Percentiles rank a stretch among this genome's conserved stretches.
Evolutionary conservation across 148 eudicot species (phyloP).

Genomic region (Persicaria tinctoria): DNA sequence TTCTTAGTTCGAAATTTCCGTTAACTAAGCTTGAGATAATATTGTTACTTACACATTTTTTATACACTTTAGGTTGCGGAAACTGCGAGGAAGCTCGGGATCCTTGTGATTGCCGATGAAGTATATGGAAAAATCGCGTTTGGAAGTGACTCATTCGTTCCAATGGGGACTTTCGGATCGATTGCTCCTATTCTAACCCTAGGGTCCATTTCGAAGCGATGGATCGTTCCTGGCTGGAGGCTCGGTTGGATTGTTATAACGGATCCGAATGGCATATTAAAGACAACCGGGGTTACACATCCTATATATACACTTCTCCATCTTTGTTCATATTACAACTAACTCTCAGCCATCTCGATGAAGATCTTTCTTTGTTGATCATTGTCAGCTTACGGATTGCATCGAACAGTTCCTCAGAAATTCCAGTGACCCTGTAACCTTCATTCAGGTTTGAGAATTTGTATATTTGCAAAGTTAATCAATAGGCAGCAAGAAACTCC

Average conservation of each 20-base stretch:
- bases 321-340: neutral
- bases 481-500: no score
- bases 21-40: neutral
- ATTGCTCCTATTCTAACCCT: constrained; percentile 57
- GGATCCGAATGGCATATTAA: constrained; percentile 51
- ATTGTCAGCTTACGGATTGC: constrained; percentile 42
- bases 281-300: constrained; percentile 43
- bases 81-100: constrained; percentile 67
- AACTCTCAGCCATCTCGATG: neutral
- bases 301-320: neutral
- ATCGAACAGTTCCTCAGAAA: constrained; percentile 35
- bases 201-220: constrained; percentile 74
- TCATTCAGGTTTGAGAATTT: constrained; percentile 44
- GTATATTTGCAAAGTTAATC: no score
- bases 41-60: neutral
- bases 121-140: constrained; percentile 51
- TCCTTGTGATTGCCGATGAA: constrained; percentile 72
- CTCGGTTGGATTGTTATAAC: constrained; percentile 66
- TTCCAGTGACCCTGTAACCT: constrained; percentile 51
- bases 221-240: constrained; percentile 90
- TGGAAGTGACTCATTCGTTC: constrained; percentile 63
- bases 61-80: constrained; percentile 42
- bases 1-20: neutral
- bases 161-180: constrained; percentile 61
- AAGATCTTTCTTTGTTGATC: constrained; percentile 6